A percentile compares a stretch with the other conserved stretches of the same genome.
These are phyloP conservation scores for Eucalyptus albens DNA, from an alignment of 345 rosid genomes.

Conservation along the genomic window DNA sequence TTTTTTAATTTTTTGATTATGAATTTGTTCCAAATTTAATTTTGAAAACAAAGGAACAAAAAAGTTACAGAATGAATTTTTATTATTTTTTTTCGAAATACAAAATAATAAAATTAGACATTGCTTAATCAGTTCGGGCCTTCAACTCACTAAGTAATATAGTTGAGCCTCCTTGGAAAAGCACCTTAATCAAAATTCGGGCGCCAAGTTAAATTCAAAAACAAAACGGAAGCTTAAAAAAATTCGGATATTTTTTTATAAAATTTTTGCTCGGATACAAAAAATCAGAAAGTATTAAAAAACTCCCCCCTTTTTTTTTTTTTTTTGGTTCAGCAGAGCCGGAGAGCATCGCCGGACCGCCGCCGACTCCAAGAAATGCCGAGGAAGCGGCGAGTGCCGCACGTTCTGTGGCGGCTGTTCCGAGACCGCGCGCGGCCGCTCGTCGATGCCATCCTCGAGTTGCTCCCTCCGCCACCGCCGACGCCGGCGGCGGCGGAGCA, in stretches of 20 bases:
- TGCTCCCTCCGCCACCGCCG: slow-evolving; percentile 6
- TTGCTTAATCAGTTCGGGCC: too few relatives aligned
- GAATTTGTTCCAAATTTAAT: too few relatives aligned
- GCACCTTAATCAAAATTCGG: neutral
- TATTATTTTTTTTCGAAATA: too few relatives aligned
- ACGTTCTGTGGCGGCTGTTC: slow-evolving; percentile 43
- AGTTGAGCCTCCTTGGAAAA: neutral
- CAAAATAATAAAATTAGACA: accelerated
- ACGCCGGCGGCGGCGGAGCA: neutral
- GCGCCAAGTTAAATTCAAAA: neutral
- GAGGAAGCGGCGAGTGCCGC: slow-evolving; percentile 35
- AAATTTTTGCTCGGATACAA: neutral
- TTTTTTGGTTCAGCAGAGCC: neutral
- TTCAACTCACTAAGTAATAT: too few relatives aligned
- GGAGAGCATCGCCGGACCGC: neutral
- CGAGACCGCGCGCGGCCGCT: slow-evolving; percentile 25
- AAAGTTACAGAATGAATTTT: too few relatives aligned
- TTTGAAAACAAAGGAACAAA: too few relatives aligned
- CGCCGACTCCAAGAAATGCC: slow-evolving; percentile 4
- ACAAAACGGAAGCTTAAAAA: neutral
- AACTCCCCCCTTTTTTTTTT: neutral
- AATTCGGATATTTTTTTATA: neutral
- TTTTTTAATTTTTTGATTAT: too few relatives aligned
- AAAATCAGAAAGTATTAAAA: neutral
- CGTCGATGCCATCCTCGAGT: slow-evolving; percentile 14